Evolutionary conservation across 371 early-diverging fungal genomes (phyloP).

Genomic region (Actinomucor elegans): DNA sequence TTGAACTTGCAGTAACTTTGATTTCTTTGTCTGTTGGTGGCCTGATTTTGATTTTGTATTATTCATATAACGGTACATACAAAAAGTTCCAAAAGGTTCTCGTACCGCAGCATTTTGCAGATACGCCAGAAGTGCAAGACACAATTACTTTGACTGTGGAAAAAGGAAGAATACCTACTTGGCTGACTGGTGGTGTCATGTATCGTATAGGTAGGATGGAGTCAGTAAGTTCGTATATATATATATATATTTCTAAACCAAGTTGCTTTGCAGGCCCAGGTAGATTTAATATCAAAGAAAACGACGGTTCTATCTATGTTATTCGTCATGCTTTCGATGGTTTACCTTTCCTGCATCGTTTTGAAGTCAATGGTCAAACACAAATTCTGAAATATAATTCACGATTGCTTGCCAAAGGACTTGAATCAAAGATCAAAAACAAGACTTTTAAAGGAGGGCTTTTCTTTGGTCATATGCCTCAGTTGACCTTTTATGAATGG

Average conservation of each 20-base stretch:
- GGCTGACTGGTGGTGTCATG: slow-evolving; percentile 45
- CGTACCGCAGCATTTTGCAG: not conserved
- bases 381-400: slow-evolving; percentile 33
- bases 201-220: slow-evolving; percentile 47
- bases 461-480: slow-evolving; percentile 26
- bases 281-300: slow-evolving; percentile 28
- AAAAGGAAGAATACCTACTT: slow-evolving; percentile 38
- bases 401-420: slow-evolving; percentile 19
- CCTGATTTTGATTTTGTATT: not conserved
- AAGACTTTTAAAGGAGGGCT: not conserved
- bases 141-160: slow-evolving; percentile 31
- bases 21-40: not conserved
- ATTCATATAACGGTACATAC: not conserved
- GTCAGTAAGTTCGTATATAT: too few species aligned
- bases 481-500: slow-evolving; percentile 9
- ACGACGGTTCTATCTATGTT: slow-evolving; percentile 21
- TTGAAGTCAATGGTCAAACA: slow-evolving; percentile 23
- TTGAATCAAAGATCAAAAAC: slow-evolving; percentile 13
- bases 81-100: slow-evolving; percentile 1
- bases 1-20: not conserved
- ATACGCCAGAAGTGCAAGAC: slow-evolving; percentile 41
- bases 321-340: slow-evolving; percentile 50
- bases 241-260: not conserved
- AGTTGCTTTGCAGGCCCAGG: slow-evolving; percentile 30
- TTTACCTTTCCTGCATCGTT: slow-evolving; percentile 38